Evolutionary conservation across 768 basidiomycete species (phyloP).

Genomic region (Pholiota molesta): DNA sequence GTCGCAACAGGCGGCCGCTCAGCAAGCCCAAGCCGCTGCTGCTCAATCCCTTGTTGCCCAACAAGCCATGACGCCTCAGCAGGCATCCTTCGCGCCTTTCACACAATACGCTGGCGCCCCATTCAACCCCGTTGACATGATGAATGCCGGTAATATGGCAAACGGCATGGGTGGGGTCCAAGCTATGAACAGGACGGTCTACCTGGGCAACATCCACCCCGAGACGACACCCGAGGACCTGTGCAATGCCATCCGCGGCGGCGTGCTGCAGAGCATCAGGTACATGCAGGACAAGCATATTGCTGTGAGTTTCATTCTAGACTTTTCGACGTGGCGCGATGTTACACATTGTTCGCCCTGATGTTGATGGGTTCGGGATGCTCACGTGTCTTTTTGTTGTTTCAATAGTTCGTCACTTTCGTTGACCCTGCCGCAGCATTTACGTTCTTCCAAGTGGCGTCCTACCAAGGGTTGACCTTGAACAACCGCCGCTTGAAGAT

Average conservation of each 20-base stretch:
- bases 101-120: constrained; percentile 48
- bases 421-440: constrained; percentile 92
- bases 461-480: constrained; percentile 85
- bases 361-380: background rate
- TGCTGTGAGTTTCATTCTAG: constrained; percentile 60
- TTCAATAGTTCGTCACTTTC: constrained; percentile 87
- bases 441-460: constrained; percentile 92
- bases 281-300: constrained; percentile 98
- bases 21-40: constrained; percentile 85
- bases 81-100: constrained; percentile 47
- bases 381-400: constrained; percentile 10
- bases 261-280: constrained; percentile 91
- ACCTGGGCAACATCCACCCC: constrained; percentile 95
- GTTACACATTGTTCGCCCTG: background rate
- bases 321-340: constrained; percentile 1
- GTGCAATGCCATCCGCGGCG: constrained; percentile 96
- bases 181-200: constrained; percentile 89
- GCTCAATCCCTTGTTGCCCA: constrained; percentile 74
- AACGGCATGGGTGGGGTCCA: constrained; percentile 39
- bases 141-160: constrained; percentile 36
- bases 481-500: constrained; percentile 95
- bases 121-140: constrained; percentile 51
- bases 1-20: constrained; percentile 88
- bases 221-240: constrained; percentile 95
- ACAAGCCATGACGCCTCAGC: constrained; percentile 40